Conservation (phyloP, 2,329 filamentous ascomycete genomes). For the Trichoderma sp. region DNA sequence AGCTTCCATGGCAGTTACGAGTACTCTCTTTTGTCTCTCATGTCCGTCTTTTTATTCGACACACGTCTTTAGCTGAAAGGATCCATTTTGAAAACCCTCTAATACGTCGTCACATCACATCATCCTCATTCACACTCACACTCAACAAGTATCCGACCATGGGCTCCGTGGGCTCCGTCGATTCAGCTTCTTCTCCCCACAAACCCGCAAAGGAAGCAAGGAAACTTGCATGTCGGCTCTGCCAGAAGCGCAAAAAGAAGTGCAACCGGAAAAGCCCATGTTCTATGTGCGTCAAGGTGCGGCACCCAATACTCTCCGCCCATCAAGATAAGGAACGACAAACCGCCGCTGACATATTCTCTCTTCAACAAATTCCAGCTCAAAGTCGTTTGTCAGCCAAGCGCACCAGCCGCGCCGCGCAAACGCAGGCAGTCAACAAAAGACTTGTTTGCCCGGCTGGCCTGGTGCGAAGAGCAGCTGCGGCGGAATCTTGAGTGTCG, state of each 20-base stretch:
- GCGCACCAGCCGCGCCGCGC: slow-evolving; percentile 3
- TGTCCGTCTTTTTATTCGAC: background rate
- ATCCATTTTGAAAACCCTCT: background rate
- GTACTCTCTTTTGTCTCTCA: background rate
- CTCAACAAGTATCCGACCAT: background rate
- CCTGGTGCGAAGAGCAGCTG: slow-evolving; percentile 17
- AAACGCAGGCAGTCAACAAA: slow-evolving; percentile 9
- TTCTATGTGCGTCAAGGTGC: slow-evolving; percentile 14
- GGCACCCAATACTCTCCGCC: background rate
- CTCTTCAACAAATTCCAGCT: background rate
- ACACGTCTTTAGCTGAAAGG: background rate
- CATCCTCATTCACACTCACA: background rate
- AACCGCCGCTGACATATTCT: background rate
- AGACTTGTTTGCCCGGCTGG: background rate
- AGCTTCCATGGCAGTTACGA: background rate
- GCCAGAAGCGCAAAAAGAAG: slow-evolving; percentile 12
- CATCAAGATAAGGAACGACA: background rate
- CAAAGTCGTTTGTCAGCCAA: slow-evolving; percentile 12
- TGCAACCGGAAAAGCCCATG: slow-evolving; percentile 15
- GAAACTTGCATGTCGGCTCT: slow-evolving; percentile 14
- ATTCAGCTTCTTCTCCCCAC: background rate
- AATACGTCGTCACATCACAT: background rate
- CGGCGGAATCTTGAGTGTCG: background rate
- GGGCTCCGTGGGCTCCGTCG: background rate
- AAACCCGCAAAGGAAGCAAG: slow-evolving; percentile 1